Evolutionary conservation across 176 grass and related monocot genomes (phyloP).

Genomic region (Raddia distichophylla): DNA sequence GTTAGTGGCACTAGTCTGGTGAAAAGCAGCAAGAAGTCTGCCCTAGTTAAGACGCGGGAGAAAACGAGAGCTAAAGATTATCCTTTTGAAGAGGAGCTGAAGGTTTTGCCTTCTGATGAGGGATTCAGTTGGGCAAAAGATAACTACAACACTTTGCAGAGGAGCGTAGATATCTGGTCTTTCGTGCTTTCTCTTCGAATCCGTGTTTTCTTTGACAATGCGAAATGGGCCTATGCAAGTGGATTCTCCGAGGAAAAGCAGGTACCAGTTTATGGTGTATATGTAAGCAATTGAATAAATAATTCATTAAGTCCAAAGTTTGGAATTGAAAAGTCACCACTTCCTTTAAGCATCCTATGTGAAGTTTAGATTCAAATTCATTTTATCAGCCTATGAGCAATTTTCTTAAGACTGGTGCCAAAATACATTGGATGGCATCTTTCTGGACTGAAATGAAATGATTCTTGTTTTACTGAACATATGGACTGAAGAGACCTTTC

Average conservation of each 20-base stretch:
- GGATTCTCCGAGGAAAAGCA: slow-evolving; percentile 89
- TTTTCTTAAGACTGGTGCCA: neutral
- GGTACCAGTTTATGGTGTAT: slow-evolving; percentile 50
- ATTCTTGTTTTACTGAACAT: slow-evolving; percentile 16
- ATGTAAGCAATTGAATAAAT: neutral
- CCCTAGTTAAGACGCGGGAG: slow-evolving; percentile 64
- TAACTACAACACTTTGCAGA: slow-evolving; percentile 81
- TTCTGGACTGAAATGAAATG: neutral
- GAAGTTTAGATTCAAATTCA: slow-evolving; percentile 25
- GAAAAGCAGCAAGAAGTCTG: slow-evolving; percentile 62
- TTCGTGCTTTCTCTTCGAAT: slow-evolving; percentile 83
- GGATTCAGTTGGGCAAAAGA: slow-evolving; percentile 96
- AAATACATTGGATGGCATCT: slow-evolving; percentile 5
- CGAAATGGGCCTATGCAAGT: slow-evolving; percentile 81
- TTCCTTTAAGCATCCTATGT: neutral
- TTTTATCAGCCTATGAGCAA: slow-evolving; percentile 13
- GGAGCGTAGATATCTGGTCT: slow-evolving; percentile 88
- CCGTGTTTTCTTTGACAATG: slow-evolving; percentile 85
- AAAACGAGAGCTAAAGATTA: slow-evolving; percentile 37
- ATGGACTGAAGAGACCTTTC: slow-evolving; percentile 22
- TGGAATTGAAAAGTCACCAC: neutral
- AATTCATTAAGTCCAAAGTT: slow-evolving; percentile 4
- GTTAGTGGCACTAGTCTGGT: slow-evolving; percentile 66
- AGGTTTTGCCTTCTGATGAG: slow-evolving; percentile 90
- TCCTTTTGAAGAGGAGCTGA: slow-evolving; percentile 71